Evolutionary conservation across 345 rosid species (phyloP).

Genomic region (Aegle marmelos): DNA sequence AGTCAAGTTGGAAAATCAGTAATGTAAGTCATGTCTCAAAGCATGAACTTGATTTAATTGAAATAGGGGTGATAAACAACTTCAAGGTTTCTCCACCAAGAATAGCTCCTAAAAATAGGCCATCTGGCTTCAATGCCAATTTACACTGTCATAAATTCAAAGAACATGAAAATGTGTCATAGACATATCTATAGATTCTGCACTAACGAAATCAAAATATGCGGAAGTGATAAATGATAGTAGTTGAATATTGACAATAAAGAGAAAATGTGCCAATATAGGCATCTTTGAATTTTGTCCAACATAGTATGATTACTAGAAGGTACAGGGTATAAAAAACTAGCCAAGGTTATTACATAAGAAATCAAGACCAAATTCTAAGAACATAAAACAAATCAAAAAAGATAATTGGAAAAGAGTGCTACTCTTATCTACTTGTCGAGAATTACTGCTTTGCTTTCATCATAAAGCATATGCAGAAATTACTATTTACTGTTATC

Average conservation of each 20-base stretch:
- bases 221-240: background rate
- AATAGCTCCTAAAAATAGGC: slow-evolving; percentile 95
- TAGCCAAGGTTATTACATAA: background rate
- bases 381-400: background rate
- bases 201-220: slow-evolving; percentile 1
- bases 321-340: background rate
- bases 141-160: slow-evolving; percentile 63
- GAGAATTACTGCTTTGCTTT: background rate
- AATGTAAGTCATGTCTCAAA: background rate
- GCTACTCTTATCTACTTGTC: background rate
- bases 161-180: slow-evolving; percentile 25
- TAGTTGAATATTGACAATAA: background rate
- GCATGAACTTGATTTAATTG: background rate
- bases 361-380: background rate
- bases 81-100: slow-evolving; percentile 98
- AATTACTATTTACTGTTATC: background rate
- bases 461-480: background rate
- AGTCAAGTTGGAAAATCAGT: slow-evolving; percentile 8
- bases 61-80: slow-evolving; percentile 36
- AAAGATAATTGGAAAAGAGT: background rate
- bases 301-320: background rate
- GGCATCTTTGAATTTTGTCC: background rate
- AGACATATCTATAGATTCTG: slow-evolving; percentile 2
- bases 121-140: slow-evolving; percentile 97
- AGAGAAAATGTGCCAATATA: background rate